phyloP scores from a whole-genome alignment of 2,329 filamentous ascomycete genomes.

The Sarocladium kiliense region DNA sequence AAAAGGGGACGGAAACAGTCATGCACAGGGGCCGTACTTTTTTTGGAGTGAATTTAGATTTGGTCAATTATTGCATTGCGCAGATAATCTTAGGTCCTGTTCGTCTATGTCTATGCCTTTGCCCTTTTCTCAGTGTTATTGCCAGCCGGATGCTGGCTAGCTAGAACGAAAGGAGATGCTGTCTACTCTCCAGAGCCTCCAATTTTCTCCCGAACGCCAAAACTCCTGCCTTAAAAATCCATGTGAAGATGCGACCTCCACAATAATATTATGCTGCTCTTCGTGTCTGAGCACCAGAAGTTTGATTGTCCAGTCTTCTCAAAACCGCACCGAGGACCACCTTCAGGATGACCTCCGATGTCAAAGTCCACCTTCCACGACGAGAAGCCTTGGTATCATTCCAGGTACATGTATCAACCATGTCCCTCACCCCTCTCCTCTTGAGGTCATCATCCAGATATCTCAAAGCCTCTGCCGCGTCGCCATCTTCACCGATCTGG shows the following conservation, averaged over 20 bases:
- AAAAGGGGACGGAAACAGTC: no score
- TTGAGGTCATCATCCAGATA: slow-evolving; percentile 69
- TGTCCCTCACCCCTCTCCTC: slow-evolving; percentile 64
- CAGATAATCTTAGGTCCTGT: neutral
- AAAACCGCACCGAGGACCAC: slow-evolving; percentile 75
- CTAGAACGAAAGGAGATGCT: neutral
- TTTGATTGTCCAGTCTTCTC: slow-evolving; percentile 27
- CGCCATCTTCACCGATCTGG: slow-evolving; percentile 73
- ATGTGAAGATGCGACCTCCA: no score
- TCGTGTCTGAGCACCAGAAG: neutral
- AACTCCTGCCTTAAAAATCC: neutral
- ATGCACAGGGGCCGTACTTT: neutral
- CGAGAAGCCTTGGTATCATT: slow-evolving; percentile 39
- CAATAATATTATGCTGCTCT: neutral
- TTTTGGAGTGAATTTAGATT: neutral
- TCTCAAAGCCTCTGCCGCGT: slow-evolving; percentile 59
- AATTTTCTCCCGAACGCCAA: neutral
- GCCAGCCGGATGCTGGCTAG: neutral
- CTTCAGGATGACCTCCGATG: slow-evolving; percentile 72
- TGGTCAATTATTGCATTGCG: neutral
- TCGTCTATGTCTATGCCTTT: neutral
- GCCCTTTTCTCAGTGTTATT: neutral
- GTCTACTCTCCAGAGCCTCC: neutral
- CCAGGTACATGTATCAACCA: slow-evolving; percentile 87
- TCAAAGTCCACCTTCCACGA: slow-evolving; percentile 37